Evolutionary conservation across 2,329 filamentous ascomycete genomes (phyloP), one percentile per base, ranked within the genome.

Genomic region (Xylaria polymorpha): DNA sequence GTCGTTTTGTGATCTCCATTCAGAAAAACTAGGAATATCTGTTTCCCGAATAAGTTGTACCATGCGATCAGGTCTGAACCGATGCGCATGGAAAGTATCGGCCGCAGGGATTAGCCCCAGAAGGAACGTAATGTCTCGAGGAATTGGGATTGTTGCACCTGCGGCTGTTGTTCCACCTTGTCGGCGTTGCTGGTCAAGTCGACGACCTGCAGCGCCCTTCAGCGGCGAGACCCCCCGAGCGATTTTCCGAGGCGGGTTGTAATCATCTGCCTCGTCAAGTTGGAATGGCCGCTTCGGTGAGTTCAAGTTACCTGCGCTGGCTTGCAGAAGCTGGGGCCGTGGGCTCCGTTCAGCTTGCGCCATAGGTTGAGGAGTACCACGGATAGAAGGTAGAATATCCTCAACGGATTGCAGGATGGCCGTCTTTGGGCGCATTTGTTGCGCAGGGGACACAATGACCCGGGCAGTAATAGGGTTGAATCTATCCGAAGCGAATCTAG

Each of bases 141-240:
- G 93, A 44, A 98, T 86, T 0, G 92, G 90, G 2, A 91, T 86
- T 12, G 89, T 86, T 3, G 78, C 76, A 18, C 69, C 77, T 22
- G 67, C 76, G 44, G 79, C 77, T 7, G 78, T 77, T n/a, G 76
- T 76, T 53, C 77, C 74, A 14, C 80, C 80, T 71, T 84, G 83
- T 14, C 90, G 85, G 61, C 89, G 87, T 77, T 93, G 90, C 77
- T 96, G 92, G 75, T 96, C 93, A 25, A 97, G 85, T 43, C 94
- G 91, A 65, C 94, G 91, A 32, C 94, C 93, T 44, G 95, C 94
- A 1, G 93, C 93, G 15, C 94, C 94, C 79, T 98, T 99, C 44
- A 98, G 86, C 0, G 97, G 96, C 5, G 95, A 98, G 66, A 93
- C 94, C n/a, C 92, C 94, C 53, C 97, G 90, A 58, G 91, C 88